These are phyloP conservation scores for Citrus sp. DNA, from an alignment of 345 rosid species.

Conservation along the genomic window DNA sequence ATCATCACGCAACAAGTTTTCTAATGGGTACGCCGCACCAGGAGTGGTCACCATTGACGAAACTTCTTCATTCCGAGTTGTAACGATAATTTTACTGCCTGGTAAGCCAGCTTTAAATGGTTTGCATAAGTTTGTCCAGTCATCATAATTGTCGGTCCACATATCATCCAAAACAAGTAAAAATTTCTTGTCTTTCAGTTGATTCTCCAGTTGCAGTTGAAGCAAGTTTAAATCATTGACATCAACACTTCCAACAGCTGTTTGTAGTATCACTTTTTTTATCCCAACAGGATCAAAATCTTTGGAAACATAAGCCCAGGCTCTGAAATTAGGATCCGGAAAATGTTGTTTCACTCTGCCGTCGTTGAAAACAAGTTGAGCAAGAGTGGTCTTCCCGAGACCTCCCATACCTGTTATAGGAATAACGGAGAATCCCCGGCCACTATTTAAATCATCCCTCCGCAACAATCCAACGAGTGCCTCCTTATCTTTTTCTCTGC, in stretches of 20 bases:
- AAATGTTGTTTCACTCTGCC: neutral
- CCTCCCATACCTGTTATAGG: slow-evolving; percentile 29
- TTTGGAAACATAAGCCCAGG: slow-evolving; percentile 14
- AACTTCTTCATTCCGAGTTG: neutral
- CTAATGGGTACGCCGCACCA: neutral
- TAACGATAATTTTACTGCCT: slow-evolving; percentile 7
- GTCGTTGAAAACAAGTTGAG: slow-evolving; percentile 21
- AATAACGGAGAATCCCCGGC: slow-evolving; percentile 1
- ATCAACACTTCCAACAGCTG: too few relatives aligned
- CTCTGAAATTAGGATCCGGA: neutral
- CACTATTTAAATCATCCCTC: neutral
- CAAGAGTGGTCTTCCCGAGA: slow-evolving; percentile 19
- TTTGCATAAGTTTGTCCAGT: neutral
- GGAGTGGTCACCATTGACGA: neutral
- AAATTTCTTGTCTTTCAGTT: slow-evolving; percentile 1
- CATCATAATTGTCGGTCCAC: neutral
- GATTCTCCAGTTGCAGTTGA: neutral
- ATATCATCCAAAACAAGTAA: slow-evolving; percentile 27
- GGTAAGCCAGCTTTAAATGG: neutral
- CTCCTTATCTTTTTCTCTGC: slow-evolving; percentile 19
- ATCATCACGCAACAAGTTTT: neutral
- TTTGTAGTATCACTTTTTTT: neutral
- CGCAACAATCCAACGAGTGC: neutral
- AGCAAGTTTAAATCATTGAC: neutral
- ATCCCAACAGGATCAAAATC: neutral